Conservation (phyloP, 1,139 yeast species). For the Blastobotrys elegans region DNA sequence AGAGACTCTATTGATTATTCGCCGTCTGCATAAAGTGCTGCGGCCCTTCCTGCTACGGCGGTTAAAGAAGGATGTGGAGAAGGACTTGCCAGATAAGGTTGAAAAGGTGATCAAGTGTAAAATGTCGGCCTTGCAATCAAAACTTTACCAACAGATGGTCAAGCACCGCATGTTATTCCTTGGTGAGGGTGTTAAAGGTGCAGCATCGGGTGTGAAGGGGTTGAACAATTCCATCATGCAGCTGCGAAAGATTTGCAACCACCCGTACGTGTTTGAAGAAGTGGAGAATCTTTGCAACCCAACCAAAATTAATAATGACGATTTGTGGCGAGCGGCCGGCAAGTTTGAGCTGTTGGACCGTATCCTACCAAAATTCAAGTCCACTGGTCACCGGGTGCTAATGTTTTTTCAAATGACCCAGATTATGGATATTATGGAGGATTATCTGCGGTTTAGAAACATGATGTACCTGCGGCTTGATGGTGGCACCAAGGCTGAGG, state of each 20-base stretch:
- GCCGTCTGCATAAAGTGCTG: slow-evolving; percentile 93
- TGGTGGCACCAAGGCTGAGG: slow-evolving; percentile 94
- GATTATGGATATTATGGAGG: slow-evolving; percentile 98
- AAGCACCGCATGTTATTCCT: slow-evolving; percentile 83
- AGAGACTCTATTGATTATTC: slow-evolving; percentile 86
- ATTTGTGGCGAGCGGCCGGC: slow-evolving; percentile 86
- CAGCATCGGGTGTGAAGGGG: slow-evolving; percentile 78
- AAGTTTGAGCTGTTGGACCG: slow-evolving; percentile 89
- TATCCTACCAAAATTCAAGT: slow-evolving; percentile 79
- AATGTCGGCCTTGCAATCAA: slow-evolving; percentile 80
- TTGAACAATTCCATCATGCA: slow-evolving; percentile 95
- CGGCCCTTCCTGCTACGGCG: slow-evolving; percentile 93
- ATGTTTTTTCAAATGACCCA: slow-evolving; percentile 98
- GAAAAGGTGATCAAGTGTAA: slow-evolving; percentile 94
- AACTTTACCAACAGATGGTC: slow-evolving; percentile 83
- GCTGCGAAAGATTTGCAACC: slow-evolving; percentile 91
- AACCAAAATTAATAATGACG: slow-evolving; percentile 48
- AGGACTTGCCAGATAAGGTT: slow-evolving; percentile 91
- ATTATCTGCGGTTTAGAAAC: slow-evolving; percentile 68
- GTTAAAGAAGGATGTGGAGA: slow-evolving; percentile 94
- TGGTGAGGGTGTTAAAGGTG: slow-evolving; percentile 45
- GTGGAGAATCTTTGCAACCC: slow-evolving; percentile 88
- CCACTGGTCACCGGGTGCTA: slow-evolving; percentile 82
- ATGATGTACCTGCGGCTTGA: slow-evolving; percentile 84
- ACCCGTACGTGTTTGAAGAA: slow-evolving; percentile 95